Evolutionary conservation across 805 yeast species (phyloP).

Genomic region (Saccharomycopsis selenospora): DNA sequence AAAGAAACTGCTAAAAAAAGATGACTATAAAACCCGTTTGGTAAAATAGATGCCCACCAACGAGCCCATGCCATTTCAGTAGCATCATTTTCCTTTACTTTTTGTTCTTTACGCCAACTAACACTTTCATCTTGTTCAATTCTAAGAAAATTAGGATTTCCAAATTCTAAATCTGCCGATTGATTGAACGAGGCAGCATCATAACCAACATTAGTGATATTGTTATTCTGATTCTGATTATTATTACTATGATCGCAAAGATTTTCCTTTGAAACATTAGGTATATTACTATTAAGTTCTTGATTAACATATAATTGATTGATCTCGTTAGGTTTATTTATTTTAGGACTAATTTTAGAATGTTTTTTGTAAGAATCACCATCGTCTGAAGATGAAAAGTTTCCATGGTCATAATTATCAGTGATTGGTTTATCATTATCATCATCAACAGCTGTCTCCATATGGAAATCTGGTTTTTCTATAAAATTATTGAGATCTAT

Average conservation of each 20-base stretch:
- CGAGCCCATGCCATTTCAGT: background rate
- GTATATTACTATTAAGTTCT: background rate
- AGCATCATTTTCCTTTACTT: background rate
- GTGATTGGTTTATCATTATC: background rate
- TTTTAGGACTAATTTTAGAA: background rate
- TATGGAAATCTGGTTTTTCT: background rate
- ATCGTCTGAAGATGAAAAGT: background rate
- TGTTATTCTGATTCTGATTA: no score
- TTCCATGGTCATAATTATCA: background rate
- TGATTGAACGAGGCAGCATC: background rate
- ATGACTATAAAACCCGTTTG: conserved; percentile 7
- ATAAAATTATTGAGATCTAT: conserved; percentile 1
- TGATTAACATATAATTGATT: background rate
- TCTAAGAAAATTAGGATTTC: background rate
- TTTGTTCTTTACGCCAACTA: background rate
- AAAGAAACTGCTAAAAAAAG: conserved; percentile 29
- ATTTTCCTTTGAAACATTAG: background rate
- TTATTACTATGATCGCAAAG: no score
- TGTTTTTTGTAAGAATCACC: background rate
- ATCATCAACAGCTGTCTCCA: background rate
- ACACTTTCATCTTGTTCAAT: background rate
- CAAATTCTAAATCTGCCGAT: background rate
- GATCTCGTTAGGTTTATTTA: background rate
- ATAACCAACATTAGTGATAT: no score
- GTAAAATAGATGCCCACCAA: background rate